Base-by-base conservation (phyloP, 78 protist species). In the Dictyostelium purpureum region DNA sequence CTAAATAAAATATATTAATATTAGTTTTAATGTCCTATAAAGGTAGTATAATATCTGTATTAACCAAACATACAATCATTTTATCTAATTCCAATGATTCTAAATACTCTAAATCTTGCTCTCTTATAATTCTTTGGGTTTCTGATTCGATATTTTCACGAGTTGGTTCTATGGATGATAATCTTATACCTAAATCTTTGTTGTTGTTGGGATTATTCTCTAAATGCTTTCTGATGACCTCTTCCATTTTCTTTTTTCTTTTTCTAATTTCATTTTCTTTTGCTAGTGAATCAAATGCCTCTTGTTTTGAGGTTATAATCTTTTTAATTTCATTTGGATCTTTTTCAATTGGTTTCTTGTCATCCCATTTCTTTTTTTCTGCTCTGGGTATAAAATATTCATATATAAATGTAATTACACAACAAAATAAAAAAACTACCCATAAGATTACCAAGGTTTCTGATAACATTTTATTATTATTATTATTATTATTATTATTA, bases 31-130 rank as follows among this genome's bases (percentile, higher is more conserved):
- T n/a, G n/a, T n/a, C n/a, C n/a, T n/a, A n/a, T n/a, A n/a, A n/a
- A n/a, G n/a, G n/a, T n/a, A n/a, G n/a, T n/a, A n/a, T n/a, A n/a
- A n/a, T n/a, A n/a, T n/a, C n/a, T n/a, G n/a, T n/a, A n/a, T n/a
- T n/a, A n/a, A n/a, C n/a, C n/a, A n/a, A n/a, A n/a, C n/a, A n/a
- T n/a, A 47, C 52, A 19, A 19, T 56, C 18, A 56, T 18, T 26
- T 38, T 45, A 43, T 70, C 77, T 42, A 28, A 16, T 43, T 43
- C 56, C 18, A 70, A 70, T n/a, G 77, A 37, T 70, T 70, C 31
- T 1, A n/a, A n/a, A 43, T 70, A 70, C 24, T 70, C 77, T n/a
- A 11, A 21, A 70, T 70, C 56, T 70, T 70, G 77, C 26, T 70
- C 38, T 70, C 43, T 70, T 42, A 42, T 70, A 12, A 70, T 70